These are phyloP conservation scores for Euphorbia pulcherrima DNA, from an alignment of 345 rosid genomes.

Conservation along the genomic window DNA sequence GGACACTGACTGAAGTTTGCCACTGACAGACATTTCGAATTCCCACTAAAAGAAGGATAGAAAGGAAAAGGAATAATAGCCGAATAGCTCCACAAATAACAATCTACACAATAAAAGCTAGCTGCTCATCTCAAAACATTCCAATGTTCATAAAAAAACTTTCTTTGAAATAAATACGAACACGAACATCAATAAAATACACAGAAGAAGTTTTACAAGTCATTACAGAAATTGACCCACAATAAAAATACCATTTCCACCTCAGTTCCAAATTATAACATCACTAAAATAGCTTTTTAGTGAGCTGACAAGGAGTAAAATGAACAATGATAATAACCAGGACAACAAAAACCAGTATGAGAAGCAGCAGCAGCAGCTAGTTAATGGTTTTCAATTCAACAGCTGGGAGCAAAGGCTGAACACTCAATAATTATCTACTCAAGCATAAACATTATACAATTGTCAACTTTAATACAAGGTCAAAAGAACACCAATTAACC, in stretches of 20 bases:
- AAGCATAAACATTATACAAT: constrained; percentile 1
- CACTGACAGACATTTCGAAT: background rate
- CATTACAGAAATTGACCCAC: background rate
- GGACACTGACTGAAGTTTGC: background rate
- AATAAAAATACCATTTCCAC: background rate
- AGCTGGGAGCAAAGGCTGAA: background rate
- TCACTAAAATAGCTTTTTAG: background rate
- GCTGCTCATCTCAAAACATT: background rate
- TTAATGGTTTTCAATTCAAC: background rate
- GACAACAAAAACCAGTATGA: background rate
- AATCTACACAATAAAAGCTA: background rate
- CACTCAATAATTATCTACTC: background rate
- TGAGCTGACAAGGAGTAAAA: background rate
- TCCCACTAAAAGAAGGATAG: background rate
- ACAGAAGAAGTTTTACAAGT: background rate
- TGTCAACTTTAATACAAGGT: background rate
- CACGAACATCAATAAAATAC: background rate
- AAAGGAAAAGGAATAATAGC: background rate
- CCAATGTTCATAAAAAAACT: background rate
- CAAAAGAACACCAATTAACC: background rate
- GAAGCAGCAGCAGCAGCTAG: background rate
- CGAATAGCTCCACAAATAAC: background rate
- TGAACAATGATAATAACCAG: background rate
- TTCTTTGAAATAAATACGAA: background rate
- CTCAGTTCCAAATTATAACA: background rate